Percentiles rank a stretch among this genome's conserved stretches.
These are phyloP conservation scores for Venturiaceae sp. DNA, from an alignment of 2,329 filamentous ascomycete species.

Conservation along the genomic window DNA sequence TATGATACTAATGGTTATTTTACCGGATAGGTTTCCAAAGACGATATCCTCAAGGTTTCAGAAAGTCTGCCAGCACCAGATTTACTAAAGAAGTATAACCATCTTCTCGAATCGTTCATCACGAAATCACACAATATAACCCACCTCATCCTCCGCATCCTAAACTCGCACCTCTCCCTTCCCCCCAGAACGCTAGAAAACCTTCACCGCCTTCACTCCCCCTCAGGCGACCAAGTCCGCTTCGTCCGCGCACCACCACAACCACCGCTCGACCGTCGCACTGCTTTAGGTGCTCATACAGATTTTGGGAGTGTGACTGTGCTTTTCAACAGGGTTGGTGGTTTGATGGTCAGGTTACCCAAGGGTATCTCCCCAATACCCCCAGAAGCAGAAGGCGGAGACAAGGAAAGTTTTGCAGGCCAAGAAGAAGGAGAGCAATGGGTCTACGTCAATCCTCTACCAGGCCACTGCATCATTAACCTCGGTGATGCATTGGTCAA, in stretches of 20 bases:
- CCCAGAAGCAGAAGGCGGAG: constrained; percentile 26
- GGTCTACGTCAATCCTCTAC: constrained; percentile 31
- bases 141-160: neutral
- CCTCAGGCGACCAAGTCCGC: constrained; percentile 7
- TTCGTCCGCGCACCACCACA: constrained; percentile 4
- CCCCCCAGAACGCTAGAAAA: neutral
- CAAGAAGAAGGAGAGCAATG: constrained; percentile 25
- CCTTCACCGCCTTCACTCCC: neutral
- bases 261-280: constrained; percentile 20
- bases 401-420: too few species aligned
- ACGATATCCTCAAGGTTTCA: constrained; percentile 36
- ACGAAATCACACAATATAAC: constrained; percentile 16
- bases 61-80: constrained; percentile 31
- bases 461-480: constrained; percentile 9
- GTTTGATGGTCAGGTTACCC: constrained; percentile 25
- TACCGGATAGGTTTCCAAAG: constrained; percentile 38
- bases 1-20: too few species aligned
- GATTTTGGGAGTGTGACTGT: constrained; percentile 30
- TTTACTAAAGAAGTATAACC: constrained; percentile 26
- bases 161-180: neutral
- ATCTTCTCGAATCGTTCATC: constrained; percentile 34
- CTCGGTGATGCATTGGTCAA: constrained; percentile 1
- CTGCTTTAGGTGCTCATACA: constrained; percentile 15
- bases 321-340: constrained; percentile 31
- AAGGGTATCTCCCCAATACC: constrained; percentile 21